phyloP scores from a whole-genome alignment of 352 stramenopile species.

The Pythium vanterpoolii region DNA sequence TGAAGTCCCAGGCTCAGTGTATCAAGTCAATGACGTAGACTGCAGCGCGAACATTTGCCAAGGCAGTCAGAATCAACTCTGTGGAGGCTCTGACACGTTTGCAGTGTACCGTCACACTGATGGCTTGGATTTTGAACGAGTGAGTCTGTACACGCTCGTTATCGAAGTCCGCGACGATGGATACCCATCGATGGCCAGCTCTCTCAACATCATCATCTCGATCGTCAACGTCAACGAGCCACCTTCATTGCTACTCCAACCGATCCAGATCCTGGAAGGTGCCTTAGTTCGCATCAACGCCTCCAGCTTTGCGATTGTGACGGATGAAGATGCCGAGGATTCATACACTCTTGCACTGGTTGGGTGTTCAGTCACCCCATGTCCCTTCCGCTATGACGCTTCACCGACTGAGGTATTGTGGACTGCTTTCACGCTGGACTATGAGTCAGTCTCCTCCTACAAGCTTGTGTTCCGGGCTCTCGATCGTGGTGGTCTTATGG shows the following conservation, averaged over 20 bases:
- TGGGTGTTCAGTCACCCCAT: slow-evolving; percentile 19
- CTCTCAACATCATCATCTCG: slow-evolving; percentile 11
- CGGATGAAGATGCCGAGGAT: slow-evolving; percentile 21
- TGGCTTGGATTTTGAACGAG: slow-evolving; percentile 25
- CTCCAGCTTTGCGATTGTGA: slow-evolving; percentile 13
- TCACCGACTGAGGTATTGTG: background rate
- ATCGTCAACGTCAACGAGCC: slow-evolving; percentile 24
- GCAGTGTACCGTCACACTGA: slow-evolving; percentile 22
- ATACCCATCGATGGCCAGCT: slow-evolving; percentile 12
- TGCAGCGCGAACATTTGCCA: slow-evolving; percentile 15
- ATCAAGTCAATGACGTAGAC: slow-evolving; percentile 7
- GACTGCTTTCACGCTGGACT: slow-evolving; percentile 10
- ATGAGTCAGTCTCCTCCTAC: slow-evolving; percentile 15
- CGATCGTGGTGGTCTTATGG: slow-evolving; percentile 16
- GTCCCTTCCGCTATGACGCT: slow-evolving; percentile 21
- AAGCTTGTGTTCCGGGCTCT: slow-evolving; percentile 15
- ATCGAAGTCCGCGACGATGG: slow-evolving; percentile 21
- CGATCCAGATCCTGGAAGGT: slow-evolving; percentile 15
- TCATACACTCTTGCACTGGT: slow-evolving; percentile 14
- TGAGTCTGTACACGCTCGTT: slow-evolving; percentile 12
- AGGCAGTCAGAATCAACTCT: slow-evolving; percentile 3
- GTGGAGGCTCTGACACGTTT: slow-evolving; percentile 13
- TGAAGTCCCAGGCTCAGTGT: slow-evolving; percentile 4
- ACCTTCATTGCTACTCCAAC: slow-evolving; percentile 13
- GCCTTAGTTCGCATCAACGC: slow-evolving; percentile 7